phyloP scores from a whole-genome alignment of 2,329 filamentous ascomycete genomes.

The Pyrenochaeta sp. region DNA sequence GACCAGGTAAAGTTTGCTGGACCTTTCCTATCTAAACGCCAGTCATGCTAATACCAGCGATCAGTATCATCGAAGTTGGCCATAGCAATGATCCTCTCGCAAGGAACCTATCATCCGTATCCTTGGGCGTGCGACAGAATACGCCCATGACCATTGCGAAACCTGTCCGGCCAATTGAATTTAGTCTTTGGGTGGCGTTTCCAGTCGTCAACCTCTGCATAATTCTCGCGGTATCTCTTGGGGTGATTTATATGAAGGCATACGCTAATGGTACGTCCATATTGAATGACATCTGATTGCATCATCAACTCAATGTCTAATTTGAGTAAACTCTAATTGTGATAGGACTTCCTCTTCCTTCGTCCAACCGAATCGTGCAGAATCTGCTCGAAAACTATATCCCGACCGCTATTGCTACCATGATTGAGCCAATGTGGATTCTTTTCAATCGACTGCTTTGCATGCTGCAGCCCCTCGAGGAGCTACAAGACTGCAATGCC shows the following conservation, averaged over 20 bases:
- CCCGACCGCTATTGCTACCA: constrained; percentile 63
- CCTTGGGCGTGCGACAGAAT: not conserved
- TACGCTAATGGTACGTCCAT: constrained; percentile 19
- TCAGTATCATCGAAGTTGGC: constrained; percentile 1
- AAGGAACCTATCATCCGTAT: too few species aligned
- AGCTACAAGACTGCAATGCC: constrained; percentile 56
- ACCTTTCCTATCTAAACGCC: too few species aligned
- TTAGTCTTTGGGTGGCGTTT: constrained; percentile 24
- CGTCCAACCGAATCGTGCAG: constrained; percentile 46
- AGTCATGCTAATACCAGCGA: not conserved
- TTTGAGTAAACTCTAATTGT: not conserved
- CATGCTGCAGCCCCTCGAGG: constrained; percentile 63
- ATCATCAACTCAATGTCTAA: not conserved
- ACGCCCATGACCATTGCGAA: constrained; percentile 18
- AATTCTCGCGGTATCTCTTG: constrained; percentile 19
- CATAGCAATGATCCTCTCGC: too few species aligned
- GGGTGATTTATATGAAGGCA: constrained; percentile 25
- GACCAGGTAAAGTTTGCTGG: too few species aligned
- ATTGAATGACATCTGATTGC: too few species aligned
- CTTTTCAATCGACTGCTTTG: constrained; percentile 63
- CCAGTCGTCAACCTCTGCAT: constrained; percentile 27
- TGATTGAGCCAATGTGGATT: constrained; percentile 66
- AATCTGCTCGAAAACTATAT: constrained; percentile 61
- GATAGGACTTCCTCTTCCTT: constrained; percentile 50
- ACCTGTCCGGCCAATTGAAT: constrained; percentile 33